Percentiles rank a stretch among this genome's conserved stretches.
Evolutionary conservation across 2,329 filamentous ascomycete genomes (phyloP).

Genomic region (Celoporthe dispersa): DNA sequence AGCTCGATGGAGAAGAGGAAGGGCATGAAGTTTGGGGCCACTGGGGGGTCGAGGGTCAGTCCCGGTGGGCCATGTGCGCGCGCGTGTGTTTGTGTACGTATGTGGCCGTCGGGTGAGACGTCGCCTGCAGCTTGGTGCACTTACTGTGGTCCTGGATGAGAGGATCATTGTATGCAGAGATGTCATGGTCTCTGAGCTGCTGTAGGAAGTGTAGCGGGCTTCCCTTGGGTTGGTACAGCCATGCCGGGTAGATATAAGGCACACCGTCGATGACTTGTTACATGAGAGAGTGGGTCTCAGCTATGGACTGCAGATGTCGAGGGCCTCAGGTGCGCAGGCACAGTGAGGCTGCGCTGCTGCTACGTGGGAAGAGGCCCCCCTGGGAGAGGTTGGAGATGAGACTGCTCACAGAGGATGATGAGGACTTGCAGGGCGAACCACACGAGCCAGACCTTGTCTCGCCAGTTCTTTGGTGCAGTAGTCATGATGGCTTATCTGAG

Average conservation of each 20-base stretch:
- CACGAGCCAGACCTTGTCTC: slow-evolving; percentile 39
- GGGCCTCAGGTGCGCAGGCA: background rate
- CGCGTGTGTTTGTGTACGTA: background rate
- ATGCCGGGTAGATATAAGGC: slow-evolving; percentile 52
- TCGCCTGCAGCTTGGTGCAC: too few species aligned
- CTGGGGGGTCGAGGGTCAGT: slow-evolving; percentile 10
- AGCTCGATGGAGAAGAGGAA: slow-evolving; percentile 56
- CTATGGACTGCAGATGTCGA: background rate
- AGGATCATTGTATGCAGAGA: slow-evolving; percentile 55
- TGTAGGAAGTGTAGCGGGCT: slow-evolving; percentile 54
- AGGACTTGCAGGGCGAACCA: slow-evolving; percentile 41
- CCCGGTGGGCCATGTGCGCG: background rate
- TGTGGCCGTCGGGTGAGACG: too few species aligned
- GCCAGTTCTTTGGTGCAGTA: slow-evolving; percentile 29
- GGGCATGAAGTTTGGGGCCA: slow-evolving; percentile 53
- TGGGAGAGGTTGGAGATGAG: background rate
- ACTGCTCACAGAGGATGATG: slow-evolving; percentile 38
- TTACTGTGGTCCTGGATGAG: slow-evolving; percentile 46
- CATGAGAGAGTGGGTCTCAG: background rate
- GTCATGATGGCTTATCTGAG: slow-evolving; percentile 6
- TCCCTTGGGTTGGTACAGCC: slow-evolving; percentile 46
- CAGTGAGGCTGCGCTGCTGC: background rate
- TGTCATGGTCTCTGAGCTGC: slow-evolving; percentile 51
- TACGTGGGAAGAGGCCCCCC: background rate
- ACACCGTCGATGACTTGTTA: slow-evolving; percentile 57